Evolutionary conservation across 257 asterid genomes (phyloP).

Genomic region (Capsicum rhomboideum): DNA sequence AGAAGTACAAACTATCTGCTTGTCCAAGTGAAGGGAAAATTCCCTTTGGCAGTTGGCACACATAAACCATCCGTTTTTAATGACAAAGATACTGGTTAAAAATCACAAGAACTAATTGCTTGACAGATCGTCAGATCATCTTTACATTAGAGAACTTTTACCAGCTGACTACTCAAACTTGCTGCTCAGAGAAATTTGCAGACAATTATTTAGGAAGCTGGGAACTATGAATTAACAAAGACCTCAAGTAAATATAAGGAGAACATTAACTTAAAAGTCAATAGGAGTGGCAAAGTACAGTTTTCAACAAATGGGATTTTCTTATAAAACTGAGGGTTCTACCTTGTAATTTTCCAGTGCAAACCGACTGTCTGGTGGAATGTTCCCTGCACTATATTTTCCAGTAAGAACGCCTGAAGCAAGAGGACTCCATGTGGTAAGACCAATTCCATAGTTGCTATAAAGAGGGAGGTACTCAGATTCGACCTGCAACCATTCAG

Average conservation of each 20-base stretch:
- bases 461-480: constrained; percentile 79
- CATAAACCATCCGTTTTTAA: background rate
- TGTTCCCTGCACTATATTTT: constrained; percentile 52
- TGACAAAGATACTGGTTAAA: background rate
- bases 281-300: background rate
- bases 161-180: background rate
- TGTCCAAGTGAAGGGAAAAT: background rate
- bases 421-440: constrained; percentile 98
- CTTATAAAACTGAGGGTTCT: constrained; percentile 1
- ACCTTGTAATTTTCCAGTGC: constrained; percentile 97
- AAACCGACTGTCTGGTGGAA: constrained; percentile 85
- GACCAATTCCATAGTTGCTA: constrained; percentile 79
- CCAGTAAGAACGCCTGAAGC: constrained; percentile 97
- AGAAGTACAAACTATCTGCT: background rate
- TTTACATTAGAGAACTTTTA: background rate
- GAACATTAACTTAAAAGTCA: background rate
- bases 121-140: background rate
- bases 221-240: background rate
- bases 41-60: background rate
- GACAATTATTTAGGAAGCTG: background rate
- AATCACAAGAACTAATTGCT: background rate
- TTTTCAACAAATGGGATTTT: background rate
- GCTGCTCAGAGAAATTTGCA: background rate
- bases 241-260: background rate
- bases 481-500: constrained; percentile 58